Conservation (phyloP, 1,284 basidiomycete genomes). For the Takashimella tepidaria region DNA sequence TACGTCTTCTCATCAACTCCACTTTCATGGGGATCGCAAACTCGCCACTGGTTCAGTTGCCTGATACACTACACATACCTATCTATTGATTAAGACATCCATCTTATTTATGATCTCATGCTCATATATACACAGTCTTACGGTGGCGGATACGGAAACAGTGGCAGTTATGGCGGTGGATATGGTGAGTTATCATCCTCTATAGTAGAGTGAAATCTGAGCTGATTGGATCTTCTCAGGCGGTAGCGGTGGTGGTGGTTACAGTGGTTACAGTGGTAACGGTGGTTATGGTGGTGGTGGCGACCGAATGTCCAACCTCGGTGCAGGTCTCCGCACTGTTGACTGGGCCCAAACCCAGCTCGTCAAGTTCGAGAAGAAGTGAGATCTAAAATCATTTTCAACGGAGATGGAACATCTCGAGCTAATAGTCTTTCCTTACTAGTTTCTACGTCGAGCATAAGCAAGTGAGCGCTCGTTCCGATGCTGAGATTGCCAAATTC, state of each 20-base stretch:
- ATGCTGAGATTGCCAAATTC: slow-evolving; percentile 85
- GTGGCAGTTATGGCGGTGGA: slow-evolving; percentile 22
- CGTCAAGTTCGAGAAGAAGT: slow-evolving; percentile 66
- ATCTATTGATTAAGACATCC: too few relatives aligned
- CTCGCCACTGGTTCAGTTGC: slow-evolving; percentile 2
- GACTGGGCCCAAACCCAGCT: slow-evolving; percentile 74
- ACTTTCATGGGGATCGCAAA: neutral
- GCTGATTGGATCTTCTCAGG: slow-evolving; percentile 26
- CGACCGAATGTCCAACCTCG: slow-evolving; percentile 79
- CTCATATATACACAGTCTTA: too few relatives aligned
- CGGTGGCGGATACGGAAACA: slow-evolving; percentile 34
- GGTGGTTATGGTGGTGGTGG: slow-evolving; percentile 47
- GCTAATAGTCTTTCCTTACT: too few relatives aligned
- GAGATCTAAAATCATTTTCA: slow-evolving; percentile 34
- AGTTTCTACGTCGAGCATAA: slow-evolving; percentile 98
- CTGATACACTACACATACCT: neutral
- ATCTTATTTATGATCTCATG: too few relatives aligned
- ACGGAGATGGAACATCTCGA: slow-evolving; percentile 49
- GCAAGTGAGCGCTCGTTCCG: slow-evolving; percentile 69
- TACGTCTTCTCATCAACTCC: neutral
- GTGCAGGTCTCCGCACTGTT: slow-evolving; percentile 72
- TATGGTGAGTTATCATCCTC: slow-evolving; percentile 10
- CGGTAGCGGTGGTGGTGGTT: slow-evolving; percentile 32
- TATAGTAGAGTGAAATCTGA: slow-evolving; percentile 1
- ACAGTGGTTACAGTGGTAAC: slow-evolving; percentile 51